Evolutionary conservation across 768 basidiomycete genomes (phyloP), one percentile per base, ranked within the genome.

Genomic region (Suillus brevipes): DNA sequence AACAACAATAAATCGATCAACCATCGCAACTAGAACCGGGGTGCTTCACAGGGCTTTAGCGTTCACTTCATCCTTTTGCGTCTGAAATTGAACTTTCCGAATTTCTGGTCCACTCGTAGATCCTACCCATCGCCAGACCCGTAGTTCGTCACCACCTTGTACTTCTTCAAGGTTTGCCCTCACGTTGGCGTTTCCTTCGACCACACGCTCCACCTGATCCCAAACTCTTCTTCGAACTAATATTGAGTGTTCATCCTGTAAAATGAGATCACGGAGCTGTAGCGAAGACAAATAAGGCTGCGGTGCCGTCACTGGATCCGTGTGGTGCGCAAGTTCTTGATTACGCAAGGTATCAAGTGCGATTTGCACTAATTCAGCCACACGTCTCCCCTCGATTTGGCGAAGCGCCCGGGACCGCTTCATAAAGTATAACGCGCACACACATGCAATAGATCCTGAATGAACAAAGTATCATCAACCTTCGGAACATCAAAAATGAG

Each of bases 121-220:
- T n/a, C 94, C 94, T 37, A 94, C 86, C 95, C 95, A 97, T 64
- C 90, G 80, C 95, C 95, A 97, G 63, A 94, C 94, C 68, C 92
- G 86, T 78, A 89, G 83, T 78, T 94, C 93, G 76, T 96, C 94
- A 13, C 95, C 94, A 68, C 90, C 90, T 66, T 82, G 83, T 56
- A 92, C 85, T 75, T 97, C 95, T 76, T 92, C 91, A 61, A 94
- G 79, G 74, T 90, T 91, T 37, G 87, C 88, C 66, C 92, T 85
- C 50, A 97, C 92, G 76, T 97, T 97, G 37, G 92, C 86, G 79
- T 97, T 97, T 62, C 88, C 86, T 77, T 96, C 95, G 4, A 97
- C 94, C 59, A 95, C 80, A 61, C 83, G 85, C 75, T 94, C 92
- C 58, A 97, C 95, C 68, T 85, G 83, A 65, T 87, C 82, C 95